Conservation (phyloP, 352 stramenopile species). For the Phytophthora vignae region DNA sequence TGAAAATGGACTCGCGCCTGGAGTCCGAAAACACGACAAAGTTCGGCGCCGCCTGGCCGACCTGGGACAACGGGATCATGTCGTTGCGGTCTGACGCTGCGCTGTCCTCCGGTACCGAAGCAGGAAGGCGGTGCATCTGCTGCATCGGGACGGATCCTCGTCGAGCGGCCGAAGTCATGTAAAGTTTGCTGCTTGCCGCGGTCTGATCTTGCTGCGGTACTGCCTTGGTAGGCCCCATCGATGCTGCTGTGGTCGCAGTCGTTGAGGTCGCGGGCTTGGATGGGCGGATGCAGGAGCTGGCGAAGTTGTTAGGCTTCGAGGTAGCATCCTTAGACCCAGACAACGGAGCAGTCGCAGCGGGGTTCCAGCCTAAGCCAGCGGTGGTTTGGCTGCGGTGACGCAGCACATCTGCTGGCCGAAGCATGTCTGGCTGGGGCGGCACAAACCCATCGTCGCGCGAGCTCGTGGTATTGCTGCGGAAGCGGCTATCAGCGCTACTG, state of each 20-base stretch:
- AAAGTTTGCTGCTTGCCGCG: constrained; percentile 26
- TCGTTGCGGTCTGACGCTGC: constrained; percentile 32
- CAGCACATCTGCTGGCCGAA: constrained; percentile 40
- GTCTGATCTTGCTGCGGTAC: constrained; percentile 6
- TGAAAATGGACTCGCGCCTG: constrained; percentile 48
- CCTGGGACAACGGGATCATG: constrained; percentile 40
- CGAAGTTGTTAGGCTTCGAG: constrained; percentile 24
- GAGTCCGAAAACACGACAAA: constrained; percentile 51
- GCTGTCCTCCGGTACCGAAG: constrained; percentile 29
- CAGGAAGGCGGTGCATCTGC: constrained; percentile 27
- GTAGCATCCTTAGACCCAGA: constrained; percentile 12
- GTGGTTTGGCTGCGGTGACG: constrained; percentile 42
- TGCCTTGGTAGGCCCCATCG: constrained; percentile 4
- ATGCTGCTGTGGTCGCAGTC: constrained; percentile 40
- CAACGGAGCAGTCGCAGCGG: constrained; percentile 28
- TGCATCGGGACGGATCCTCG: constrained; percentile 30
- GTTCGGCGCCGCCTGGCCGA: constrained; percentile 16
- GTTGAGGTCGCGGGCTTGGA: constrained; percentile 16
- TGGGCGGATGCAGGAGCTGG: constrained; percentile 25
- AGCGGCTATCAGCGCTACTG: constrained; percentile 20
- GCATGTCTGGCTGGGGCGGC: constrained; percentile 13
- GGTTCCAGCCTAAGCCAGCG: constrained; percentile 27
- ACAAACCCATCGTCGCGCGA: constrained; percentile 17
- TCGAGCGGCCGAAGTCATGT: constrained; percentile 24
- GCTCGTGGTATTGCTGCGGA: constrained; percentile 28